Percentiles rank a stretch among this genome's conserved stretches.
These are phyloP conservation scores for Pleurotus platypus DNA, from an alignment of 768 basidiomycete genomes.

Conservation along the genomic window DNA sequence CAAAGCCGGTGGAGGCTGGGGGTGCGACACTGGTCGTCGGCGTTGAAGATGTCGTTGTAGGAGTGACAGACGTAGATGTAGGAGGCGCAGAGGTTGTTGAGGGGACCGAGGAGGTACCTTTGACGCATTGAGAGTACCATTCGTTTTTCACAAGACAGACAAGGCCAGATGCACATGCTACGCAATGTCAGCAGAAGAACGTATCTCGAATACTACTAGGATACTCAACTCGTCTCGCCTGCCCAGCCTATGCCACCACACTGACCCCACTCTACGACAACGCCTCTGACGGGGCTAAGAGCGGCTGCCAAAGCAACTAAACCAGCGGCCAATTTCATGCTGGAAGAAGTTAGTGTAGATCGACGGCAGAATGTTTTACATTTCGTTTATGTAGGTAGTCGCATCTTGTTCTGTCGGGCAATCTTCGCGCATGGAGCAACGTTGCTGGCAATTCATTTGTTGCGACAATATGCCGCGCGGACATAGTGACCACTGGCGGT, in stretches of 20 bases:
- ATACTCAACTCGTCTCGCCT: conserved; percentile 25
- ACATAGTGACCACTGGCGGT: no score
- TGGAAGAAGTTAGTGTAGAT: neutral
- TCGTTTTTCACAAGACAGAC: conserved; percentile 24
- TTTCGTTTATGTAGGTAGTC: neutral
- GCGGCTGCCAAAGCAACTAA: conserved; percentile 15
- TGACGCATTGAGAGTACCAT: conserved; percentile 32
- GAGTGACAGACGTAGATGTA: neutral
- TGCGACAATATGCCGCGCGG: no score
- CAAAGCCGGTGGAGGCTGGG: conserved; percentile 14
- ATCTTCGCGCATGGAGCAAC: neutral
- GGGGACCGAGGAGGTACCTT: conserved; percentile 1
- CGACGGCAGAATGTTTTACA: no score
- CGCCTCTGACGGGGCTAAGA: conserved; percentile 15
- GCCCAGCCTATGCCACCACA: conserved; percentile 25
- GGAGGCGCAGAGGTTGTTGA: conserved; percentile 1
- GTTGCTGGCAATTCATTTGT: no score
- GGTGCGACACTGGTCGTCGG: conserved; percentile 11
- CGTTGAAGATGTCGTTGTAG: conserved; percentile 9
- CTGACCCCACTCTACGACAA: conserved; percentile 16
- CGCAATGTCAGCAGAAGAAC: neutral
- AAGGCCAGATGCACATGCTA: conserved; percentile 28
- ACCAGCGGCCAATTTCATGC: conserved; percentile 14
- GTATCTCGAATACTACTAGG: neutral
- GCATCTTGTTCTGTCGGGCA: neutral